Evolutionary conservation across 164 flowering plant species (phyloP), one percentile per base, ranked within the genome.

Genomic region (Liriodendron chinense): DNA sequence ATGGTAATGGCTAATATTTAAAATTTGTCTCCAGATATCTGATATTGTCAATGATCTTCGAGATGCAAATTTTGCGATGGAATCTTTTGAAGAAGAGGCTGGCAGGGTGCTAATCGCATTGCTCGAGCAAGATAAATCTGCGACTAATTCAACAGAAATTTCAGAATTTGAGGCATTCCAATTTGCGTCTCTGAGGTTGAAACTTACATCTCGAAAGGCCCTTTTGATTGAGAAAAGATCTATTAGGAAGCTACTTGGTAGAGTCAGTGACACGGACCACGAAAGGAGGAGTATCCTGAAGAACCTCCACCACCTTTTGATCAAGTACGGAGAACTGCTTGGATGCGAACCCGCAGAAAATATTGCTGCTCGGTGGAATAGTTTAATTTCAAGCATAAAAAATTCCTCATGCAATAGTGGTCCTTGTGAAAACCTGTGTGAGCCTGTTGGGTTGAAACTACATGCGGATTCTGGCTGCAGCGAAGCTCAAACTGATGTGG

Each of bases 191-290:
- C 72, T 75, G 69, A 84, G 72, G 57, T 88, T 95, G 71, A 80
- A 80, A 43, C 80, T 95, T 69, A 80, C 85, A 68, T 86, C 98
- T 69, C 75, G 81, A 21, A 88, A 83, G 82, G 90, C 80, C 72
- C 75, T 90, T 48, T 75, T 91, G 74, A 83, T 87, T 12, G 99
- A 95, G 86, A 89, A 72, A 85, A 86, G 96, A 83, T 85, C 91
- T 47, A 82, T 95, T 23, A 88, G 71, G 80, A 91, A 84, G 80
- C 78, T 87, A 68, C 83, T 87, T 9, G 84, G 78, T 69, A 83
- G 86, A 78, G 73, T 84, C 70, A 72, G 77, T 21, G 86, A 84
- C 21, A 77, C 34, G 71, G 10, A 50, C 10, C 28, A 26, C 1
- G 71, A 18, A 25, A 94, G 88, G 79, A 87, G 76, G 76, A 84